These are phyloP conservation scores for Candida ovalis DNA, from an alignment of 805 yeast genomes.

Conservation along the genomic window DNA sequence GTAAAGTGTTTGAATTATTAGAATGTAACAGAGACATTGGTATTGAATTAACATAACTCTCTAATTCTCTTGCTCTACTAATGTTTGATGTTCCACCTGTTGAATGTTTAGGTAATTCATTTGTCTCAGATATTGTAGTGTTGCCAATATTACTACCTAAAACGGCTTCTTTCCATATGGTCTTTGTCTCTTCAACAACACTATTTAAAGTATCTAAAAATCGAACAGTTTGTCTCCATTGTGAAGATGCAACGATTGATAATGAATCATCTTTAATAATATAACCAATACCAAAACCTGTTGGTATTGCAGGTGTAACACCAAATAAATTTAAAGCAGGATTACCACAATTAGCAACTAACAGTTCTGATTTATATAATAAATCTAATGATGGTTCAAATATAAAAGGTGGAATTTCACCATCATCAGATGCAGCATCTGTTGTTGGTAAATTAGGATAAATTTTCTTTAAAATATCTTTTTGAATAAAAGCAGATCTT, in stretches of 20 bases:
- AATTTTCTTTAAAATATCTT: conserved; percentile 41
- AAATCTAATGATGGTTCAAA: conserved; percentile 38
- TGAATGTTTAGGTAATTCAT: background rate
- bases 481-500: conserved; percentile 49
- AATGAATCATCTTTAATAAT: conserved; percentile 51
- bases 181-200: conserved; percentile 44
- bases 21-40: conserved; percentile 31
- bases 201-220: conserved; percentile 50
- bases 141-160: conserved; percentile 5
- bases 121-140: conserved; percentile 3
- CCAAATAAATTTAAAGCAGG: conserved; percentile 57
- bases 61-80: conserved; percentile 23
- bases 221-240: conserved; percentile 57
- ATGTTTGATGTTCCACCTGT: conserved; percentile 6
- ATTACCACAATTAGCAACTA: conserved; percentile 56
- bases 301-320: conserved; percentile 55
- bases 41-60: conserved; percentile 27
- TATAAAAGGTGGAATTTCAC: conserved; percentile 38
- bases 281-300: conserved; percentile 58
- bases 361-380: conserved; percentile 34
- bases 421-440: conserved; percentile 13
- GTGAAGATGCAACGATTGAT: conserved; percentile 48
- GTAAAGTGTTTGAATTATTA: conserved; percentile 20
- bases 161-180: conserved; percentile 29
- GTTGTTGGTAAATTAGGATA: conserved; percentile 40